Evolutionary conservation across 352 stramenopile genomes (phyloP).

Genomic region (Sclerospora graminicola): DNA sequence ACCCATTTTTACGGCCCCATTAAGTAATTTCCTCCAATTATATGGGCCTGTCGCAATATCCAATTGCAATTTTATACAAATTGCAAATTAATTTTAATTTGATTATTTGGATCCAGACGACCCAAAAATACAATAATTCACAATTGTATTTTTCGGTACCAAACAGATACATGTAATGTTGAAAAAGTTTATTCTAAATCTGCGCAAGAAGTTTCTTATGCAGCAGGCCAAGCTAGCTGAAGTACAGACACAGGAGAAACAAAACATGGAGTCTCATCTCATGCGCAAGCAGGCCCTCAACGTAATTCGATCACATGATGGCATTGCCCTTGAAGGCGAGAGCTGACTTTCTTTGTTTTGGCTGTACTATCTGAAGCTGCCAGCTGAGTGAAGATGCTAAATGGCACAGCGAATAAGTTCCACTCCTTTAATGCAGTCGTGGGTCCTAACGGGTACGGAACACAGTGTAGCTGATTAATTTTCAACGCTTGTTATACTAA

Average conservation of each 20-base stretch:
- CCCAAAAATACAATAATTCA: too few relatives aligned
- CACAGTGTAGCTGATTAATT: background rate
- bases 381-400: constrained; percentile 58
- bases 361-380: constrained; percentile 27
- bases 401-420: constrained; percentile 48
- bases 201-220: constrained; percentile 62
- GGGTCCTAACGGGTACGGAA: constrained; percentile 24
- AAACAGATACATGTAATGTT: too few relatives aligned
- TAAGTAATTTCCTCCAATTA: too few relatives aligned
- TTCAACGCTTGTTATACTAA: background rate
- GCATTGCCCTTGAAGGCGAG: too few relatives aligned
- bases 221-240: constrained; percentile 47
- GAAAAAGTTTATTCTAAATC: constrained; percentile 62
- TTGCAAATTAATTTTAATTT: too few relatives aligned
- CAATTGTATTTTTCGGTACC: too few relatives aligned
- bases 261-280: constrained; percentile 52
- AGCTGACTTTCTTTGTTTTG: constrained; percentile 1
- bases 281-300: constrained; percentile 66
- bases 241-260: constrained; percentile 39
- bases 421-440: constrained; percentile 66
- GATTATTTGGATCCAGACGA: too few relatives aligned
- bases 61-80: too few relatives aligned
- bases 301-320: constrained; percentile 20
- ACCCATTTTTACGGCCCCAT: too few relatives aligned
- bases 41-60: too few relatives aligned